Evolutionary conservation across 2,329 filamentous ascomycete species (phyloP).

Genomic region (Pestalotiopsis sp.): DNA sequence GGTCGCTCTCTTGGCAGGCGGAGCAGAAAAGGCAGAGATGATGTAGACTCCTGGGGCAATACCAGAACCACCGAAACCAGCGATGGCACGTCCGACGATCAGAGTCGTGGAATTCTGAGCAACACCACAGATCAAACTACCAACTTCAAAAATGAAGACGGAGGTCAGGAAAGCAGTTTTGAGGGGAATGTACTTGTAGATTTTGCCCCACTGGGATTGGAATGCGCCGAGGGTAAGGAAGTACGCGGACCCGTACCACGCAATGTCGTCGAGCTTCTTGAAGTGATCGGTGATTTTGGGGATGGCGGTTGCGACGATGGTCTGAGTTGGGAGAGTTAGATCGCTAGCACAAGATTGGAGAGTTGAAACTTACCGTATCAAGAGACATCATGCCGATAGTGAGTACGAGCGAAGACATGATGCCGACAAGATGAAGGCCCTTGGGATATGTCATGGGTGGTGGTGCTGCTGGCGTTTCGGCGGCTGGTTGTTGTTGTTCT

Average conservation of each 20-base stretch:
- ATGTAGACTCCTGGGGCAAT: constrained; percentile 35
- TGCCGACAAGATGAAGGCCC: too few relatives aligned
- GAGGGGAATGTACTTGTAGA: constrained; percentile 38
- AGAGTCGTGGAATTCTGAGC: constrained; percentile 18
- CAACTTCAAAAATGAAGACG: constrained; percentile 38
- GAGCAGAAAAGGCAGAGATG: constrained; percentile 29
- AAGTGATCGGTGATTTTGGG: constrained; percentile 31
- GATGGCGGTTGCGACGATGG: constrained; percentile 18
- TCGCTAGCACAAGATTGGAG: too few relatives aligned
- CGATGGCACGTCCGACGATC: constrained; percentile 22
- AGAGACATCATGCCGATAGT: too few relatives aligned
- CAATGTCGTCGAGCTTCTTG: constrained; percentile 28
- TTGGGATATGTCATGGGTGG: too few relatives aligned
- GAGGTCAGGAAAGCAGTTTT: constrained; percentile 32
- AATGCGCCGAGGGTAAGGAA: not conserved
- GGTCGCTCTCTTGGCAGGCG: not conserved
- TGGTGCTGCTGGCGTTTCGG: too few relatives aligned
- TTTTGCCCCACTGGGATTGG: constrained; percentile 23
- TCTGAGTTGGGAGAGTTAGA: too few relatives aligned
- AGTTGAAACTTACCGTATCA: too few relatives aligned
- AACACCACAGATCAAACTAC: constrained; percentile 33
- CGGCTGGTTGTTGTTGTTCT: too few relatives aligned
- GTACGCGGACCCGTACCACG: constrained; percentile 32
- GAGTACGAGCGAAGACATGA: too few relatives aligned
- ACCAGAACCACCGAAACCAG: constrained; percentile 36